A percentile compares a stretch with the other conserved stretches of the same genome.
Conservation (phyloP, 352 stramenopile genomes). For the Pythium dissimile region DNA sequence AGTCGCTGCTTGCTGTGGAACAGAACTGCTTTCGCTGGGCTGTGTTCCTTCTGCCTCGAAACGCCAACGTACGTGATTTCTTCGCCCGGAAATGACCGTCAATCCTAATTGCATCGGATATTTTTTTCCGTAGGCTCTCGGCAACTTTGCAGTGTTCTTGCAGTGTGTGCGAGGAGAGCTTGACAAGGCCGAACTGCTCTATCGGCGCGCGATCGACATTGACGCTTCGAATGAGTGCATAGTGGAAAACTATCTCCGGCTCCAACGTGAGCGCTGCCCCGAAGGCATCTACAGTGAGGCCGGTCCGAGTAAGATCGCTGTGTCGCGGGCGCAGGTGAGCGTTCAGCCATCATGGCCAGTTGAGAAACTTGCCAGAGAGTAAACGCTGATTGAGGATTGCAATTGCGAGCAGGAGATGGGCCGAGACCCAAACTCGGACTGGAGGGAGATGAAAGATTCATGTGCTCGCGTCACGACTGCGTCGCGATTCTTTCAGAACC, state of each 20-base stretch:
- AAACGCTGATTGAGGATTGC: no score
- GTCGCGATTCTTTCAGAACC: conserved; percentile 43
- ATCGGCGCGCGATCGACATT: conserved; percentile 55
- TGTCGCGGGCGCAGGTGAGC: conserved; percentile 27
- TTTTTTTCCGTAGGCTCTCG: conserved; percentile 37
- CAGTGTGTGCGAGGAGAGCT: conserved; percentile 58
- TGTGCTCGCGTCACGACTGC: conserved; percentile 20
- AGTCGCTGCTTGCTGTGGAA: conserved; percentile 36
- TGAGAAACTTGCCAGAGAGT: no score
- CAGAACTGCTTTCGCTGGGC: conserved; percentile 61
- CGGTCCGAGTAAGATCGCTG: conserved; percentile 47
- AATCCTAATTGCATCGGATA: background rate
- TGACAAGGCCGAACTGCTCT: conserved; percentile 63
- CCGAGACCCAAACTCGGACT: conserved; percentile 13
- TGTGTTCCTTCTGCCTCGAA: conserved; percentile 49
- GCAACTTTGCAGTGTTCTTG: conserved; percentile 58
- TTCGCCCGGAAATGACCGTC: background rate
- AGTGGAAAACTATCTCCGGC: conserved; percentile 55
- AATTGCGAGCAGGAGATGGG: conserved; percentile 16
- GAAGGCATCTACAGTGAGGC: conserved; percentile 42
- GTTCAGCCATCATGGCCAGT: background rate
- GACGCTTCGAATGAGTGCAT: conserved; percentile 45
- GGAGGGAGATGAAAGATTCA: conserved; percentile 49
- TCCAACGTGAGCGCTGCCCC: conserved; percentile 49
- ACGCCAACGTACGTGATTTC: conserved; percentile 35